Percentiles rank a stretch among this genome's conserved stretches.
Evolutionary conservation across 345 rosid genomes (phyloP).

Genomic region (Mercurialis annua): DNA sequence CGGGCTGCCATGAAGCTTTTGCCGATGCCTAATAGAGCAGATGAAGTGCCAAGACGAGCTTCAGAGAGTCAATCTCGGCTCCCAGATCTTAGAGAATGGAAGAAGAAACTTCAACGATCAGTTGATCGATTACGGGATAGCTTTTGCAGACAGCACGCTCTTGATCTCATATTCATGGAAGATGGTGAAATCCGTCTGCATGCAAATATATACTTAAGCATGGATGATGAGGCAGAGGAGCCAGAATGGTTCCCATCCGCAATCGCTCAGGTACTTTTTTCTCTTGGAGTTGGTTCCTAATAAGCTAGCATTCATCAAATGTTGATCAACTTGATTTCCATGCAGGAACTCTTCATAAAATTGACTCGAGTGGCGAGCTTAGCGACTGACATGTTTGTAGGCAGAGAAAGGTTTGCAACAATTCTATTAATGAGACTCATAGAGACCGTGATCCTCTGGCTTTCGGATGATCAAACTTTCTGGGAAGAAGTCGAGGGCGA

Average conservation of each 20-base stretch:
- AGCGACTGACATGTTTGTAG: slow-evolving; percentile 69
- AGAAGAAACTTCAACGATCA: slow-evolving; percentile 68
- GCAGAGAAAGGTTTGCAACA: slow-evolving; percentile 88
- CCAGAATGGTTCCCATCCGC: slow-evolving; percentile 90
- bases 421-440: slow-evolving; percentile 78
- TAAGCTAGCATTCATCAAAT: not conserved
- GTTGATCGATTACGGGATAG: slow-evolving; percentile 84
- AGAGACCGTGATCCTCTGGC: slow-evolving; percentile 90
- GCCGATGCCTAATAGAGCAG: slow-evolving; percentile 37
- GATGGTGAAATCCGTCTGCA: slow-evolving; percentile 74
- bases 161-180: slow-evolving; percentile 78
- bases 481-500: slow-evolving; percentile 82
- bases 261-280: slow-evolving; percentile 52
- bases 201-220: slow-evolving; percentile 43
- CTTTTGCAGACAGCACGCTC: slow-evolving; percentile 89
- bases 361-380: slow-evolving; percentile 57
- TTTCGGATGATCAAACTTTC: slow-evolving; percentile 79
- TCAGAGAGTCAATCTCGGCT: slow-evolving; percentile 59
- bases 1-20: slow-evolving; percentile 70
- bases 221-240: slow-evolving; percentile 64
- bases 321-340: not conserved
- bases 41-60: slow-evolving; percentile 50
- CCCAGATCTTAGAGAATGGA: slow-evolving; percentile 88
- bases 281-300: not conserved
- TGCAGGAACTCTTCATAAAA: slow-evolving; percentile 68